These are phyloP conservation scores for Datisca glomerata DNA, from an alignment of 306 rosid species.

Conservation along the genomic window DNA sequence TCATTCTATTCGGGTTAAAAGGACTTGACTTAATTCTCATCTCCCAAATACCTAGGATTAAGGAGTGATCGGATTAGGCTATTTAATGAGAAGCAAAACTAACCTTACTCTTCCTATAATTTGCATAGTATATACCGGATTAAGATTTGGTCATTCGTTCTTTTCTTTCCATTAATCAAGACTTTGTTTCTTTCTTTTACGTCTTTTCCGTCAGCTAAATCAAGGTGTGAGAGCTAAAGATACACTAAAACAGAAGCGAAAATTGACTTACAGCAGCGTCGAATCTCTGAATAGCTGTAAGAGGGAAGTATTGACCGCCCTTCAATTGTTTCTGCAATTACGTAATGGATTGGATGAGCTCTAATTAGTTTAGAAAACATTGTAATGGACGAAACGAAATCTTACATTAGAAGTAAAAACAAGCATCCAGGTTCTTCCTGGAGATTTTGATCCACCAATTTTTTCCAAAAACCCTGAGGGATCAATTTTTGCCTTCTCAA, in stretches of 20 bases:
- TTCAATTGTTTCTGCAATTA: conserved; percentile 51
- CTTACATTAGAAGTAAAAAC: conserved; percentile 71
- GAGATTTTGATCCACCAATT: conserved; percentile 74
- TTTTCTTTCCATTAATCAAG: too few species aligned
- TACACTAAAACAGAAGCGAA: conserved; percentile 9
- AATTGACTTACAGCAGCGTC: conserved; percentile 72
- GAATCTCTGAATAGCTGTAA: conserved; percentile 87
- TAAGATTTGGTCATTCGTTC: too few species aligned
- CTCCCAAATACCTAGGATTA: too few species aligned
- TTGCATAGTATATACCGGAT: too few species aligned
- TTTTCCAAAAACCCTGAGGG: conserved; percentile 61
- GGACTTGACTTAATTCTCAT: too few species aligned
- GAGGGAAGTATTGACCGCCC: conserved; percentile 72
- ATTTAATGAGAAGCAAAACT: too few species aligned
- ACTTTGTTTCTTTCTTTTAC: too few species aligned
- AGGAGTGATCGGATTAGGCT: too few species aligned
- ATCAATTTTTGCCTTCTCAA: conserved; percentile 74
- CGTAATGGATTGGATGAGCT: not conserved
- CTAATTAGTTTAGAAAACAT: not conserved
- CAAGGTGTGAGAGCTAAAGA: too few species aligned
- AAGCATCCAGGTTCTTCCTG: conserved; percentile 98
- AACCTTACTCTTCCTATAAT: too few species aligned
- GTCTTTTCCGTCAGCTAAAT: too few species aligned
- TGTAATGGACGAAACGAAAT: conserved; percentile 4
- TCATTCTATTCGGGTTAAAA: too few species aligned